Base-by-base conservation (phyloP, 352 stramenopile genomes). In the Pythium coloratum region DNA sequence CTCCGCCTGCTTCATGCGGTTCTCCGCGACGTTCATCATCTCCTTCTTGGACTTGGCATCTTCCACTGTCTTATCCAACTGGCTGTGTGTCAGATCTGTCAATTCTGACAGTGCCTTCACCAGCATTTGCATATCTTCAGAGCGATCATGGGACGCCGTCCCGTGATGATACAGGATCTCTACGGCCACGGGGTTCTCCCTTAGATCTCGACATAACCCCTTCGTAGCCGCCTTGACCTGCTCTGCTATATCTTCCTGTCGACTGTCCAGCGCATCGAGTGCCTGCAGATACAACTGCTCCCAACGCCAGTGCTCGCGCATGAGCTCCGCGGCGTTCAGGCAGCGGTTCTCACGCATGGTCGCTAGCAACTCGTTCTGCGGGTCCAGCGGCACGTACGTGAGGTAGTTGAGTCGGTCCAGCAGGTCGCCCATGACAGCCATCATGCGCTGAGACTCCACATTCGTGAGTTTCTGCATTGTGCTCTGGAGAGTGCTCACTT, bases 401-500 rank as follows among this genome's bases (percentile, higher is more conserved):
- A 96, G 79, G 73, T 92, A 93, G 70, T 92, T 92, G 59, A 96
- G 77, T 13, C 87, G 80, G 59, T 96, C 86, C 1, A 94, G 77
- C 68, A 94, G 71, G 70, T 94, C 88, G 32, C 86, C 86, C 77
- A 96, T 89, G 67, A 96, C 84, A 59, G 83, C 77, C 84, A 96
- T 92, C 78, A 96, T 88, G 47, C 86, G 81, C 76, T 96, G 86
- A 18, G 88, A 94, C 72, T 96, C 88, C 46, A 96, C 88, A 74
- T 94, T 92, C 61, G 84, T 94, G 44, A 96, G 73, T 76, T 96
- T 96, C 44, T 96, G 83, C 88, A 96, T 96, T 26, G 13, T 56
- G 44, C n/a, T 46, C 3, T 20, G 34, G 9, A 32, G 46, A 26
- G 12, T 16, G 2, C 50, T 44, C 28, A 13, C 36, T n/a, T 40